Evolutionary conservation across 371 early-diverging fungal species (phyloP).

Genomic region (Actinomucor elegans): DNA sequence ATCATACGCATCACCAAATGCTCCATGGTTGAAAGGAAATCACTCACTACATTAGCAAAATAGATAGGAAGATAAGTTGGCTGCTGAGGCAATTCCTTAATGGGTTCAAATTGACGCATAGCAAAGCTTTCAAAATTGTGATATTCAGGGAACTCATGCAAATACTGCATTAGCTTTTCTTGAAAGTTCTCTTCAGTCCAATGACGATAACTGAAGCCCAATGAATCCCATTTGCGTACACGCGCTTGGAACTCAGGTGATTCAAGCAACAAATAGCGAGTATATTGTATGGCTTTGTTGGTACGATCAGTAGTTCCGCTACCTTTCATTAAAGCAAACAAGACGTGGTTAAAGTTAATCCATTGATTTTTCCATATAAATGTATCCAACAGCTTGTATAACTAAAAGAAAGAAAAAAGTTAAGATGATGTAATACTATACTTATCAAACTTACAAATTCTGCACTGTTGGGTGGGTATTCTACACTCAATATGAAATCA

Average conservation of each 20-base stretch:
- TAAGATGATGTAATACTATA: neutral
- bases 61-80: conserved; percentile 68
- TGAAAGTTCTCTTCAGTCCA: conserved; percentile 76
- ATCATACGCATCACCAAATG: conserved; percentile 67
- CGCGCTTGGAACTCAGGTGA: conserved; percentile 62
- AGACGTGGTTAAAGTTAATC: conserved; percentile 70
- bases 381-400: conserved; percentile 56
- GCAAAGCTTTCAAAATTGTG: conserved; percentile 73
- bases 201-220: conserved; percentile 65
- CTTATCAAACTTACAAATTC: conserved; percentile 25
- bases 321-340: conserved; percentile 71
- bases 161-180: conserved; percentile 63
- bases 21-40: conserved; percentile 69
- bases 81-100: conserved; percentile 43
- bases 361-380: conserved; percentile 75
- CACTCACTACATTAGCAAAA: conserved; percentile 69
- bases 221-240: conserved; percentile 64
- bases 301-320: conserved; percentile 51
- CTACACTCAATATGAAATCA: conserved; percentile 61
- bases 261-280: conserved; percentile 63
- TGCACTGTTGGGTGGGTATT: conserved; percentile 31
- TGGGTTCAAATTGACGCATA: conserved; percentile 35
- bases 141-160: conserved; percentile 71
- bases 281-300: conserved; percentile 44
- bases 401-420: conserved; percentile 13